Conservation (phyloP, 805 yeast genomes). For the Metschnikowia drakensbergensis region DNA sequence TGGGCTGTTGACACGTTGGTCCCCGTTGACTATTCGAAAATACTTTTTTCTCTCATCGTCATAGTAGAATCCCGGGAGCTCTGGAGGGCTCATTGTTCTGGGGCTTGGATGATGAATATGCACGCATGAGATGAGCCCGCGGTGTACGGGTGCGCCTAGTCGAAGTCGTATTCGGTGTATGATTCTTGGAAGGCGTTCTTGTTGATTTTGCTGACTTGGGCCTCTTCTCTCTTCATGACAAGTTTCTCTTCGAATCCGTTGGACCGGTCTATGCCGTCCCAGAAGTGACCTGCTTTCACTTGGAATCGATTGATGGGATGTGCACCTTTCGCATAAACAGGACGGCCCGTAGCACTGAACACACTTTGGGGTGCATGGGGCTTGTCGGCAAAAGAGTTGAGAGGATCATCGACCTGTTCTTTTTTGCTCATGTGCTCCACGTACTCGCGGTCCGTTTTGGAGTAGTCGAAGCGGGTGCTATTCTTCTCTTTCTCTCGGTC, state of each 20-base stretch:
- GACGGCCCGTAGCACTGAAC: slow-evolving; percentile 41
- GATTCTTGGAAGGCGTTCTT: slow-evolving; percentile 13
- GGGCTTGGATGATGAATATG: neutral
- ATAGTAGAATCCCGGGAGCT: slow-evolving; percentile 33
- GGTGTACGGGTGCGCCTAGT: slow-evolving; percentile 12
- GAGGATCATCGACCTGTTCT: slow-evolving; percentile 61
- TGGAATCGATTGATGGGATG: slow-evolving; percentile 70
- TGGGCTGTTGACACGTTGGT: slow-evolving; percentile 13
- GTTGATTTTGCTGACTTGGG: slow-evolving; percentile 12
- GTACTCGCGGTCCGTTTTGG: slow-evolving; percentile 36
- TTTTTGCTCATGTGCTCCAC: slow-evolving; percentile 29
- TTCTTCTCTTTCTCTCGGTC: slow-evolving; percentile 15
- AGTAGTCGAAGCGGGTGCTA: slow-evolving; percentile 30
- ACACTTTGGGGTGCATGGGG: slow-evolving; percentile 14
- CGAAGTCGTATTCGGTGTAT: slow-evolving; percentile 19
- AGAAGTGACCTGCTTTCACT: slow-evolving; percentile 72
- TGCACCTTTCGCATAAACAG: slow-evolving; percentile 47
- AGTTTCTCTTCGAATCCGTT: slow-evolving; percentile 78
- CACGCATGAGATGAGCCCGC: slow-evolving; percentile 1
- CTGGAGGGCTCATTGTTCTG: slow-evolving; percentile 14
- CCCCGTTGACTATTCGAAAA: slow-evolving; percentile 34
- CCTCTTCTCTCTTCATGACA: slow-evolving; percentile 38
- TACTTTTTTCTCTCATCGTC: slow-evolving; percentile 27
- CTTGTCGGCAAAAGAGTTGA: slow-evolving; percentile 40
- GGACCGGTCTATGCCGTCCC: slow-evolving; percentile 92